A percentile compares a stretch with the other conserved stretches of the same genome.
Conservation (phyloP, 257 asterid genomes). For the Solanum peruvianum region DNA sequence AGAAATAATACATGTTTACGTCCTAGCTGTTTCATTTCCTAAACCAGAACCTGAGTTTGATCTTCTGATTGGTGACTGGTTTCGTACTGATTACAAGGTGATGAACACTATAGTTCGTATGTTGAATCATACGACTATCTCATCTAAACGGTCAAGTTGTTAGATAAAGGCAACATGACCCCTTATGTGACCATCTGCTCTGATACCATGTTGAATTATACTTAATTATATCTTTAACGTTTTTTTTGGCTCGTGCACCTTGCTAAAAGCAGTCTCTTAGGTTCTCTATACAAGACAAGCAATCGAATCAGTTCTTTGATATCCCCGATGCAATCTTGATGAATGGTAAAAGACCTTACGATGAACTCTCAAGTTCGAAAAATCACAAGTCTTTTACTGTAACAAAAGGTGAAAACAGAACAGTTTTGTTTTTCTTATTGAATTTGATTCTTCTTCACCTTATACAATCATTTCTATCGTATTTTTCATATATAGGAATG, state of each 20-base stretch:
- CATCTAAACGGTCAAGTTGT: background rate
- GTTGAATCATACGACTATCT: background rate
- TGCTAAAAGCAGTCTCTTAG: background rate
- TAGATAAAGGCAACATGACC: background rate
- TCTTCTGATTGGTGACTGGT: conserved; percentile 50
- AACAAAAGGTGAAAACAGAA: conserved; percentile 22
- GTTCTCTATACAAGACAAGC: background rate
- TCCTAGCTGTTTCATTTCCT: conserved; percentile 34
- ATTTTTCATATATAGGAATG: conserved; percentile 20
- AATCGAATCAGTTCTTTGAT: background rate
- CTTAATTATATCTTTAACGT: background rate
- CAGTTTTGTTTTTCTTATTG: background rate
- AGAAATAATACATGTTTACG: background rate
- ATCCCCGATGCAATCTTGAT: conserved; percentile 32
- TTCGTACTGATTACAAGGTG: conserved; percentile 20
- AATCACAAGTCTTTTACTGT: conserved; percentile 32
- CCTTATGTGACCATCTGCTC: background rate
- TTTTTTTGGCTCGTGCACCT: background rate
- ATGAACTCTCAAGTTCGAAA: conserved; percentile 1
- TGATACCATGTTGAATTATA: background rate
- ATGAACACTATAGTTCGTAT: background rate
- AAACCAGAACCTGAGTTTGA: conserved; percentile 56
- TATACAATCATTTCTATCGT: background rate
- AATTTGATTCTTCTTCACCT: background rate
- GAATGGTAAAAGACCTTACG: conserved; percentile 57